Conservation (phyloP, 1,284 basidiomycete genomes). For the Malassezia vespertilionis region DNA sequence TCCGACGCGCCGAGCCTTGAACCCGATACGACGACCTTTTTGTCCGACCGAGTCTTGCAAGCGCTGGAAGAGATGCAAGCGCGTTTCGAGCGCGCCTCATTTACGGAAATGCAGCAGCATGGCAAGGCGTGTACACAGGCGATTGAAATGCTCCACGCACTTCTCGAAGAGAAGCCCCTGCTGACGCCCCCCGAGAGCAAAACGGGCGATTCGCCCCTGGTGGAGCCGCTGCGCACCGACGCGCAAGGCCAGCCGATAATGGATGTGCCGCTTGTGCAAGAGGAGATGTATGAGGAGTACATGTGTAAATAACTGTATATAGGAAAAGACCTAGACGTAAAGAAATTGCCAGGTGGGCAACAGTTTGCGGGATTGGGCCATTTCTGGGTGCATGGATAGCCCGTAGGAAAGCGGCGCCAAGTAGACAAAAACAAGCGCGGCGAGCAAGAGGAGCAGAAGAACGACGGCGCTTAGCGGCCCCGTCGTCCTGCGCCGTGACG, state of each 20-base stretch:
- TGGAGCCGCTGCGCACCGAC: too few relatives aligned
- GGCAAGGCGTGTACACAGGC: not conserved
- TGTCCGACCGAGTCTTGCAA: too few relatives aligned
- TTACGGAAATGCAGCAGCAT: conserved; percentile 14
- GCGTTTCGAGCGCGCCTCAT: conserved; percentile 7
- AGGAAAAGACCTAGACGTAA: too few relatives aligned
- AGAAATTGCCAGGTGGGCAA: conserved; percentile 34
- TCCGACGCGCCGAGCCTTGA: not conserved
- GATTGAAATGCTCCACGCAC: not conserved
- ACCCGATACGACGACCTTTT: not conserved
- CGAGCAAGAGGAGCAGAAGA: conserved; percentile 8
- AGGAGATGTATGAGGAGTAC: too few relatives aligned
- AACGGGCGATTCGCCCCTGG: too few relatives aligned
- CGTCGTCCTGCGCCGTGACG: conserved; percentile 17
- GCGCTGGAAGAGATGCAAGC: not conserved
- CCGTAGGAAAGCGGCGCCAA: conserved; percentile 41
- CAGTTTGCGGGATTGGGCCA: conserved; percentile 23
- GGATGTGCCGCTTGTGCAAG: too few relatives aligned
- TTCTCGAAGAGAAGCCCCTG: too few relatives aligned
- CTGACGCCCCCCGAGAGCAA: too few relatives aligned
- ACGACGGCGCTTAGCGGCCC: conserved; percentile 16
- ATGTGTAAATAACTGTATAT: too few relatives aligned
- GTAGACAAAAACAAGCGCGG: conserved; percentile 25
- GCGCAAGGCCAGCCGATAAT: too few relatives aligned
- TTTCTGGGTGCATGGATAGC: conserved; percentile 21